phyloP scores from a whole-genome alignment of 2,329 filamentous ascomycete genomes.

The Hypoxylon sp. region DNA sequence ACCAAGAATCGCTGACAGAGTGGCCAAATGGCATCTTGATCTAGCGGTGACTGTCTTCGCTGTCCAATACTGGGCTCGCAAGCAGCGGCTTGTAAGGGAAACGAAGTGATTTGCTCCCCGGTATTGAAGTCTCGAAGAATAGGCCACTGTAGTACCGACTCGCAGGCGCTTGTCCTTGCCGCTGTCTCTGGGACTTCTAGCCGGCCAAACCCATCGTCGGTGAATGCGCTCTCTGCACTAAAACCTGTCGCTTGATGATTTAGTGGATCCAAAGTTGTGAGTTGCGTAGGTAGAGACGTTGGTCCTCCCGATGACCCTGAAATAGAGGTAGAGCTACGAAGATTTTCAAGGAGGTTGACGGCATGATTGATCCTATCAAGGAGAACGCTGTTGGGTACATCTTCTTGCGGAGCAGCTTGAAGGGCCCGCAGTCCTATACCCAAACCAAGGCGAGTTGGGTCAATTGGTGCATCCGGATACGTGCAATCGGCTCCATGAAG shows the following conservation, averaged over 20 bases:
- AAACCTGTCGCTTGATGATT: background rate
- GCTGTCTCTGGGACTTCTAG: background rate
- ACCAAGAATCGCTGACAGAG: slow-evolving; percentile 10
- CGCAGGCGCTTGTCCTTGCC: background rate
- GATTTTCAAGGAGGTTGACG: too few species aligned
- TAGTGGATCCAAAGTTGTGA: too few species aligned
- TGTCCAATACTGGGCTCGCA: background rate
- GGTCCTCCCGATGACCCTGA: too few species aligned
- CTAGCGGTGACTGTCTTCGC: background rate
- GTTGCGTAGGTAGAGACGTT: background rate
- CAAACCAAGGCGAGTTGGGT: background rate
- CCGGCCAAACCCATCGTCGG: background rate
- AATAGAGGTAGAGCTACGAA: too few species aligned
- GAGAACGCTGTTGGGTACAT: too few species aligned
- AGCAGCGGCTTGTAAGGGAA: background rate
- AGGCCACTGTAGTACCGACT: slow-evolving; percentile 4
- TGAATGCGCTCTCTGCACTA: background rate
- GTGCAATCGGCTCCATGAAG: background rate
- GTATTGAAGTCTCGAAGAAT: background rate
- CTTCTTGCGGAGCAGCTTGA: background rate
- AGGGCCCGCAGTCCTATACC: background rate
- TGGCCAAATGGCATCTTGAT: background rate
- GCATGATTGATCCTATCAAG: too few species aligned
- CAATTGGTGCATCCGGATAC: slow-evolving; percentile 7
- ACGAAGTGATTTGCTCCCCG: background rate